Evolutionary conservation across 2,329 filamentous ascomycete genomes (phyloP).

Genomic region (Ambrosiella xylebori): DNA sequence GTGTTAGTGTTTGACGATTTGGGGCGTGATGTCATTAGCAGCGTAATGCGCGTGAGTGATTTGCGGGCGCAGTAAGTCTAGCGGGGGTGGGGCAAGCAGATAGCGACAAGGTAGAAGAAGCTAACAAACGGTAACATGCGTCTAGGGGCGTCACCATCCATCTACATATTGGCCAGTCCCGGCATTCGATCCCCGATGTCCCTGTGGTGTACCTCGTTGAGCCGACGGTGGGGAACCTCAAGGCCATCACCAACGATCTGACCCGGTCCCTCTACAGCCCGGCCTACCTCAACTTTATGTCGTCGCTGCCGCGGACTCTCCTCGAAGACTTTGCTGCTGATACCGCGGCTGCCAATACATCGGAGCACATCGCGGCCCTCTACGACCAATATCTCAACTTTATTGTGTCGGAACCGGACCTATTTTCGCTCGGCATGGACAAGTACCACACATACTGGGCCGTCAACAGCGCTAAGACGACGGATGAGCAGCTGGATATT

Average conservation of each 20-base stretch:
- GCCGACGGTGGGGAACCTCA: constrained; percentile 63
- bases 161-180: constrained; percentile 44
- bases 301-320: constrained; percentile 73
- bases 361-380: constrained; percentile 79
- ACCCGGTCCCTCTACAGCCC: constrained; percentile 78
- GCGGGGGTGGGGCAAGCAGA: neutral
- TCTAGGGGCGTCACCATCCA: constrained; percentile 73
- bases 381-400: constrained; percentile 98
- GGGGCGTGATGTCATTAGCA: constrained; percentile 90
- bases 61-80: constrained; percentile 49
- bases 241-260: constrained; percentile 70
- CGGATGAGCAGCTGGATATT: constrained; percentile 73
- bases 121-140: neutral
- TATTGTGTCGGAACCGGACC: constrained; percentile 82
- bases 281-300: constrained; percentile 93
- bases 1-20: constrained; percentile 86
- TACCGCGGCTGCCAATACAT: constrained; percentile 66
- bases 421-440: constrained; percentile 86
- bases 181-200: constrained; percentile 88
- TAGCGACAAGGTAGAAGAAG: neutral
- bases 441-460: constrained; percentile 86
- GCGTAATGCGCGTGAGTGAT: constrained; percentile 85
- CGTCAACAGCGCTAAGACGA: constrained; percentile 83
- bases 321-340: constrained; percentile 89
- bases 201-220: constrained; percentile 95